Percentiles rank a stretch among this genome's conserved stretches.
Evolutionary conservation across 2,329 filamentous ascomycete species (phyloP).

Genomic region (Ophiostoma tasmaniense): DNA sequence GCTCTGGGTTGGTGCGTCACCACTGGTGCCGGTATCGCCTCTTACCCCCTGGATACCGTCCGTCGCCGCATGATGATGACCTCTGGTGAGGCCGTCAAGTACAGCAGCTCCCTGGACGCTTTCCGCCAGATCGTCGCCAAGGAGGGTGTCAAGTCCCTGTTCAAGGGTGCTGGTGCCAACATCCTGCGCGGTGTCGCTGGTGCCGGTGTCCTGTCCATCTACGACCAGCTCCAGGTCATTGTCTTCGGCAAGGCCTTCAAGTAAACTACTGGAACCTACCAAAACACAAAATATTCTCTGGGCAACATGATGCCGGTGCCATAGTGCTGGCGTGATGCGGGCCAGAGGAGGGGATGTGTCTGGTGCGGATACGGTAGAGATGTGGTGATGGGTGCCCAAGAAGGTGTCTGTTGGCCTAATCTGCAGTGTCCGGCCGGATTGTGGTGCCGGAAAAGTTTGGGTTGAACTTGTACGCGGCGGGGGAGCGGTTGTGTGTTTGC

Average conservation of each 20-base stretch:
- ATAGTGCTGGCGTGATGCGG: neutral
- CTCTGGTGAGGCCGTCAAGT: slow-evolving; percentile 95
- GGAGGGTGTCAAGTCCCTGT: slow-evolving; percentile 97
- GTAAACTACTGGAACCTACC: slow-evolving; percentile 39
- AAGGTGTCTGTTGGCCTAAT: neutral
- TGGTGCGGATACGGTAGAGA: neutral
- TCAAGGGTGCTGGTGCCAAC: slow-evolving; percentile 99
- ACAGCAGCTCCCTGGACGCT: slow-evolving; percentile 93
- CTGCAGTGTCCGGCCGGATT: neutral
- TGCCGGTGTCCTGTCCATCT: slow-evolving; percentile 99
- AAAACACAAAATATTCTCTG: slow-evolving; percentile 17
- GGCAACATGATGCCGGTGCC: neutral
- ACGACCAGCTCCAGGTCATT: slow-evolving; percentile 98
- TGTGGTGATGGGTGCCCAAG: neutral
- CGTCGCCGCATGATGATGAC: slow-evolving; percentile 99
- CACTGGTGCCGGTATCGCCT: slow-evolving; percentile 99
- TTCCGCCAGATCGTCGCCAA: slow-evolving; percentile 93
- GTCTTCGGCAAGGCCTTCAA: slow-evolving; percentile 99
- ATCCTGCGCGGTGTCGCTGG: slow-evolving; percentile 99
- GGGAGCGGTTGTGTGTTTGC: slow-evolving; percentile 15
- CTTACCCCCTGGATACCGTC: slow-evolving; percentile 99
- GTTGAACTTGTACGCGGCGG: slow-evolving; percentile 8
- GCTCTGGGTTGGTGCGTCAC: slow-evolving; percentile 97
- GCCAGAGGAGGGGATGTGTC: neutral
- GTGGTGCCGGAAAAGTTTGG: slow-evolving; percentile 8